These are phyloP conservation scores for Knoxdaviesia capensis DNA, from an alignment of 2,329 filamentous ascomycete genomes.

Conservation along the genomic window DNA sequence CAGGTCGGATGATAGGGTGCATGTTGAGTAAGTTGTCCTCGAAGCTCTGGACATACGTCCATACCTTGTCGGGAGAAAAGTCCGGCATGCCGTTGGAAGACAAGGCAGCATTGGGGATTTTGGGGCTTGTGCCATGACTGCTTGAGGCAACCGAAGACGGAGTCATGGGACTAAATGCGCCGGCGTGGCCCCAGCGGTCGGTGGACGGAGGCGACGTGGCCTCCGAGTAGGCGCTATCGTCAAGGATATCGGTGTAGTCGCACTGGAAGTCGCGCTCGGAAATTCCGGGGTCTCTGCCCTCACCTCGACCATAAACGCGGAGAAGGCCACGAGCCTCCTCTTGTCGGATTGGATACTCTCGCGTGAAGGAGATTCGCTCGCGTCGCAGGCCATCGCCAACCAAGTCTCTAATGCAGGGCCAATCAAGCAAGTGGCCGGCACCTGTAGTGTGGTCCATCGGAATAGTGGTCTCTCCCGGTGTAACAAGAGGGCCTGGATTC, in stretches of 20 bases:
- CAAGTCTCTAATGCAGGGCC: slow-evolving; percentile 47
- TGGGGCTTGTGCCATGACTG: neutral
- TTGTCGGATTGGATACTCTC: slow-evolving; percentile 55
- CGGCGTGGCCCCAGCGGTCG: slow-evolving; percentile 38
- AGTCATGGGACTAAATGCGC: slow-evolving; percentile 22
- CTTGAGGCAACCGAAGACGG: slow-evolving; percentile 6
- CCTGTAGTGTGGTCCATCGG: slow-evolving; percentile 76
- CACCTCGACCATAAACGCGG: slow-evolving; percentile 59
- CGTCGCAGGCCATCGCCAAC: slow-evolving; percentile 28
- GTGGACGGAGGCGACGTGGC: slow-evolving; percentile 32
- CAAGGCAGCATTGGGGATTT: neutral
- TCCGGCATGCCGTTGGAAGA: slow-evolving; percentile 29
- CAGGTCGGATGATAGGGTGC: slow-evolving; percentile 40
- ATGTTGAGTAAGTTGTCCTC: slow-evolving; percentile 42
- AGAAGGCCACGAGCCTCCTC: slow-evolving; percentile 58
- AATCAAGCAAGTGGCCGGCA: slow-evolving; percentile 62
- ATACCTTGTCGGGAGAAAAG: slow-evolving; percentile 28
- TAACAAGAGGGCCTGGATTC: slow-evolving; percentile 29
- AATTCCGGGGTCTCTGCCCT: slow-evolving; percentile 25
- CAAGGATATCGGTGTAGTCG: slow-evolving; percentile 19
- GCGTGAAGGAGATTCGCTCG: slow-evolving; percentile 32
- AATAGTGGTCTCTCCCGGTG: slow-evolving; percentile 45
- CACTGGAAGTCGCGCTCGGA: slow-evolving; percentile 7
- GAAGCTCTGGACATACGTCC: slow-evolving; percentile 33
- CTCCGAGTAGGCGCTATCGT: slow-evolving; percentile 26